Percentiles rank a stretch among this genome's conserved stretches.
phyloP scores from a whole-genome alignment of 257 asterid species.

The Perilla frutescens region DNA sequence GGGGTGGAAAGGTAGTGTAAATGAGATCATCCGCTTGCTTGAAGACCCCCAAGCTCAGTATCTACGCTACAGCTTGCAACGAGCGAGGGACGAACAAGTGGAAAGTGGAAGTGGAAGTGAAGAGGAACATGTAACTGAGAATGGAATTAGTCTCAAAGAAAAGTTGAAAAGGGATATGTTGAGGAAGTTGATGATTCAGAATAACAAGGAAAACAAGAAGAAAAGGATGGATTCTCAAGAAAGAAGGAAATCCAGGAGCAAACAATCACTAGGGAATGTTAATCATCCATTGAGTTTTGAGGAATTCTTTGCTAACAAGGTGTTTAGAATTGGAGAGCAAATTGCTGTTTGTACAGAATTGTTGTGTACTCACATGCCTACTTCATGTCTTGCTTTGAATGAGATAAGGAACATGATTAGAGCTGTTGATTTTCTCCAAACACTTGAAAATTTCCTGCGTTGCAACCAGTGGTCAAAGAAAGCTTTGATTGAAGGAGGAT shows the following conservation, averaged over 20 bases:
- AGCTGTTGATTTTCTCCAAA: constrained; percentile 41
- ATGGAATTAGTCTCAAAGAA: neutral
- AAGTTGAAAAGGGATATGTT: constrained; percentile 25
- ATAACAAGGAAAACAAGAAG: constrained; percentile 42
- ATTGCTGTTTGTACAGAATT: constrained; percentile 41
- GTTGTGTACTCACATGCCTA: constrained; percentile 59
- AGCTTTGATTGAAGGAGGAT: constrained; percentile 25
- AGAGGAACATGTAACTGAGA: too few relatives aligned
- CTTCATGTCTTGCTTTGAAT: constrained; percentile 41
- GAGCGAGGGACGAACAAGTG: constrained; percentile 4
- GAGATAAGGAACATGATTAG: constrained; percentile 47
- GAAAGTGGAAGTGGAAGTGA: constrained; percentile 18
- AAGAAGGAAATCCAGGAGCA: neutral
- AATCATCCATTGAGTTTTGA: constrained; percentile 45
- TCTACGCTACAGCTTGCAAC: constrained; percentile 33
- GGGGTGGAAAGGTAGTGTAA: constrained; percentile 59
- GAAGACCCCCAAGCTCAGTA: constrained; percentile 54
- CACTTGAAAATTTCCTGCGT: constrained; percentile 36
- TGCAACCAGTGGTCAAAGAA: constrained; percentile 32
- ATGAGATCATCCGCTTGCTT: constrained; percentile 53
- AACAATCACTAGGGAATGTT: too few relatives aligned
- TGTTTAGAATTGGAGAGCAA: constrained; percentile 11
- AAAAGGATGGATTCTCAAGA: constrained; percentile 17
- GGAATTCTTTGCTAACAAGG: constrained; percentile 52
- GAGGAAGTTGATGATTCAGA: constrained; percentile 44